Evolutionary conservation across 2,329 filamentous ascomycete genomes (phyloP).

Genomic region (Septoria petroselini): DNA sequence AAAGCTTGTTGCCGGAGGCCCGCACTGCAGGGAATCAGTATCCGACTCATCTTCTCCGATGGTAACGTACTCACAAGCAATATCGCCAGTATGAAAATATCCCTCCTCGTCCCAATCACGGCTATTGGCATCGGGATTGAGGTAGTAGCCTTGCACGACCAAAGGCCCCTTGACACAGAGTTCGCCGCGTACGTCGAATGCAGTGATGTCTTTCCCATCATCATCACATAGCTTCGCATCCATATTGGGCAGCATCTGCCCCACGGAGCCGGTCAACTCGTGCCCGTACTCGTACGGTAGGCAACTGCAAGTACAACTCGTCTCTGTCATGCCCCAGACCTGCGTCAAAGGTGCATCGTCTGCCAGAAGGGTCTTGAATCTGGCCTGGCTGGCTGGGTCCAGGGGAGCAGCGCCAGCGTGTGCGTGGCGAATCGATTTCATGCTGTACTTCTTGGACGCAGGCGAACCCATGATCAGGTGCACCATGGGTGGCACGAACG

Average conservation of each 20-base stretch:
- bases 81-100: conserved; percentile 54
- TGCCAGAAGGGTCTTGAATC: conserved; percentile 43
- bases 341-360: conserved; percentile 44
- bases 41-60: no score
- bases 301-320: conserved; percentile 32
- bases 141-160: conserved; percentile 53
- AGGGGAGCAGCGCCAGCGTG: conserved; percentile 48
- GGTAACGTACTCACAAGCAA: no score
- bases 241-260: conserved; percentile 43
- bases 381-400: conserved; percentile 47
- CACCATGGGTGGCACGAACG: conserved; percentile 54
- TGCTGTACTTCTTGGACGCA: conserved; percentile 42
- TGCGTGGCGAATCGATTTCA: conserved; percentile 42
- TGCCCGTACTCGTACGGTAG: not conserved
- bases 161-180: conserved; percentile 53
- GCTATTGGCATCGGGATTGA: conserved; percentile 49
- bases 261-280: conserved; percentile 41
- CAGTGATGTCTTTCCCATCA: conserved; percentile 16
- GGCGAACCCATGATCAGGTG: conserved; percentile 51
- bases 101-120: conserved; percentile 46
- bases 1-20: conserved; percentile 44
- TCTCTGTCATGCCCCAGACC: conserved; percentile 48
- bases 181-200: conserved; percentile 43
- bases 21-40: no score
- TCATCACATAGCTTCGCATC: conserved; percentile 55